Evolutionary conservation across 78 protist species (phyloP), one percentile per base, ranked within the genome.

Genomic region (Dictyostelium purpureum): DNA sequence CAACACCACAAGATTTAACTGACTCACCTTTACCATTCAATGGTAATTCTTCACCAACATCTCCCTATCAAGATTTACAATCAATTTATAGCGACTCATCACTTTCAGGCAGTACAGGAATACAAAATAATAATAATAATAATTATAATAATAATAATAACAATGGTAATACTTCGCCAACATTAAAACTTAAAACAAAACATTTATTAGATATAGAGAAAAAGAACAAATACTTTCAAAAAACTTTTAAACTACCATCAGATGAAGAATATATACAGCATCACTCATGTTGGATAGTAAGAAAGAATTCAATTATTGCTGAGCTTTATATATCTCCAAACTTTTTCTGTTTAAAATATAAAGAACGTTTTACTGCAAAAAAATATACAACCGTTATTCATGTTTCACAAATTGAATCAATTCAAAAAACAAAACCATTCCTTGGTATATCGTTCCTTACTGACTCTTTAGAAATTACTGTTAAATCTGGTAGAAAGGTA

Each of bases 261-360:
- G 66, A 70, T 43, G 91, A 85, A 73, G 81, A 85, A 2, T 70
- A 73, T 12, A 40, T 85, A 31, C 73, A 42, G 26, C 82, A 73
- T 37, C 91, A 85, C 59, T 18, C n/a, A 43, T 66, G 91, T 73
- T 85, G 91, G 91, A 85, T 85, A 6, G 89, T 80, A 5, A 42
- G 52, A 24, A 82, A 70, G 35, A 56, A 56, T 37, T 37, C 61
- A 40, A 1, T 85, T 5, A 19, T 85, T 0, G 91, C 82, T 21
- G 91, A 85, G 16, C 24, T 85, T 40, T 85, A 85, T 59, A 56
- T 85, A 61, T 66, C 78, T 40, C 80, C 91, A 18, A 73, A 70
- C 57, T 85, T 66, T 73, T 51, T 85, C 21, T 85, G 81, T 59
- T 10, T 70, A 12, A 85, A 73, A 59, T 73, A 73, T 73, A 85